Conservation (phyloP, 2,329 filamentous ascomycete genomes). For the Apiospora marii region DNA sequence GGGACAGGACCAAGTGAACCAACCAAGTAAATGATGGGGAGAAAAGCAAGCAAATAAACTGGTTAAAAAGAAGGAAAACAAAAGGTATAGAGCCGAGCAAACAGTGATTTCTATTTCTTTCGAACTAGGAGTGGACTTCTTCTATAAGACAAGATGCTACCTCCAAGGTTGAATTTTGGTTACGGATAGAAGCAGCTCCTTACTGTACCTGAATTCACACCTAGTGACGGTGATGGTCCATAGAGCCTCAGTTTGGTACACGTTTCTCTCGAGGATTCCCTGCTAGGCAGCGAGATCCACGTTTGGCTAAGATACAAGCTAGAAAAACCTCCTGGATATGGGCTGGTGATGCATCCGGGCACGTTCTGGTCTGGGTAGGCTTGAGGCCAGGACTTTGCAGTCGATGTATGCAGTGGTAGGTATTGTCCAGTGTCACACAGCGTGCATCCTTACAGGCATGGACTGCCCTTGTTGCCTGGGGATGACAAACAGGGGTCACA, state of each 20-base stretch:
- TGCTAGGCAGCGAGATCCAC: not conserved
- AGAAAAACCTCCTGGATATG: not conserved
- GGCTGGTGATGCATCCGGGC: not conserved
- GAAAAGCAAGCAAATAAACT: not conserved
- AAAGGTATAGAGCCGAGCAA: not conserved
- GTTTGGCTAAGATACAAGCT: not conserved
- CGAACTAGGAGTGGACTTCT: conserved; percentile 18
- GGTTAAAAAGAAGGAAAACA: conserved; percentile 18
- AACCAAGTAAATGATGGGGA: conserved; percentile 29
- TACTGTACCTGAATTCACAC: conserved; percentile 5
- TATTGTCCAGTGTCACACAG: not conserved
- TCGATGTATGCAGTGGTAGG: not conserved
- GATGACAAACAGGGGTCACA: not conserved
- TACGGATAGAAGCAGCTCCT: conserved; percentile 4
- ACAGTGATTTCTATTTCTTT: conserved; percentile 9
- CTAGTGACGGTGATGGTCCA: not conserved
- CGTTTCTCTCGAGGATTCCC: not conserved
- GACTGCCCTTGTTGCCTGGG: not conserved
- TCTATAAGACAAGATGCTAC: conserved; percentile 27
- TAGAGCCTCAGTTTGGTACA: not conserved
- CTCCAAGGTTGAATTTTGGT: not conserved
- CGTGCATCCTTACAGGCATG: not conserved
- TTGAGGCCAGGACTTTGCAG: not conserved
- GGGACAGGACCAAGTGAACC: conserved; percentile 32
- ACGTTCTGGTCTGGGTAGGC: not conserved